Evolutionary conservation across 208 protist genomes (phyloP).

Genomic region (Crithidia brevicula): DNA sequence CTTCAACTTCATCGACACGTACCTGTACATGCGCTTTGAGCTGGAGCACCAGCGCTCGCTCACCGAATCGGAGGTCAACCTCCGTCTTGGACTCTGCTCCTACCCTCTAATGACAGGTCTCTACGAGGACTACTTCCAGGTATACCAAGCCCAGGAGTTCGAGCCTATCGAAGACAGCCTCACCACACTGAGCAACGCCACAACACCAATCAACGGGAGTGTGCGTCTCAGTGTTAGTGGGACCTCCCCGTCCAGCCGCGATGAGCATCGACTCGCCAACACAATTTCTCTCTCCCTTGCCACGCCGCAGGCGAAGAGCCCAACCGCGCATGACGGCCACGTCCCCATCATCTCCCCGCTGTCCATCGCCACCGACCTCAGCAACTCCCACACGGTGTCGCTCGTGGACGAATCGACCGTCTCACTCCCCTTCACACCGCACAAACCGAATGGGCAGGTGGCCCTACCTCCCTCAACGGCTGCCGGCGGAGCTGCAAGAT

Average conservation of each 20-base stretch:
- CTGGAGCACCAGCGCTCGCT: conserved; percentile 41
- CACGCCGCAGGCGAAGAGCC: conserved; percentile 1
- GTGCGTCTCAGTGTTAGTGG: conserved; percentile 10
- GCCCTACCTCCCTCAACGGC: neutral
- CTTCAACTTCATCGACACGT: conserved; percentile 30
- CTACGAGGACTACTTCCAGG: conserved; percentile 46
- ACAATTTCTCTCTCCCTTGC: conserved; percentile 6
- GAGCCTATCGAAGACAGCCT: conserved; percentile 27
- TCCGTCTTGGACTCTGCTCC: conserved; percentile 34
- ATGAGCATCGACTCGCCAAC: neutral
- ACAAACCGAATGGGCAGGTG: neutral
- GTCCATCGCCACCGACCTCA: neutral
- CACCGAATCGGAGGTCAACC: conserved; percentile 43
- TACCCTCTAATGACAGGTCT: conserved; percentile 40
- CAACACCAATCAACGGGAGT: neutral
- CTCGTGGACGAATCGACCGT: neutral
- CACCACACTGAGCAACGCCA: conserved; percentile 13
- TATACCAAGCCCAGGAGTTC: conserved; percentile 28
- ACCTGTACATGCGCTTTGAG: conserved; percentile 40
- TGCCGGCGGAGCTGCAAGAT: neutral
- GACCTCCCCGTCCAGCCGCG: conserved; percentile 1
- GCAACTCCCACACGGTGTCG: conserved; percentile 7
- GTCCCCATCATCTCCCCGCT: conserved; percentile 11
- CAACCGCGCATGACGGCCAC: neutral
- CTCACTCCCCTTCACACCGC: conserved; percentile 6